Evolutionary conservation across 768 basidiomycete species (phyloP), one percentile per base, ranked within the genome.

Genomic region (Podaxis rugospora): DNA sequence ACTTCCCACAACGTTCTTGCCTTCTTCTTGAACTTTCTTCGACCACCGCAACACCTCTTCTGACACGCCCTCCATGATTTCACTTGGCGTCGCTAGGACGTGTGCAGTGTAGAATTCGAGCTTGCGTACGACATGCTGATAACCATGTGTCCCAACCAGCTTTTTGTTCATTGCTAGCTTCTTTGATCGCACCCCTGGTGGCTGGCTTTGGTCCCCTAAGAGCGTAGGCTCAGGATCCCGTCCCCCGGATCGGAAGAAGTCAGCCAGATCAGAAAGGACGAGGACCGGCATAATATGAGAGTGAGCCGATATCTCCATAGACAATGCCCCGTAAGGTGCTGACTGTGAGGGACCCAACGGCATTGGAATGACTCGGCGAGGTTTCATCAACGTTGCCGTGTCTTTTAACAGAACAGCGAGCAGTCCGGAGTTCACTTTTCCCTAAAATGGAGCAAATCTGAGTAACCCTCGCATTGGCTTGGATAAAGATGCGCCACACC

Each of bases 31-130:
- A 21, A 76, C 62, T 4, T 50, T 62, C 53, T 67, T 64, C 67
- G 68, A 65, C 54, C 42, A 67, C 37, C 71, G 70, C 27, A 59
- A 14, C 3, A 75, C 59, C 61, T 88, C 83, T 35, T 79, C 74
- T 7, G 79, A 71, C 37, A 86, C 68, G 7, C 68, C 66, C 51
- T 68, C 69, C 49, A 88, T 67, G 47, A 78, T 66, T 3, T 65
- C 63, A 44, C 75, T 65, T 0, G 87, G 81, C n/a, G 76, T 80
- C 0, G 81, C 76, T 21, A 83, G 61, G 5, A 86, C 68, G 65
- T 87, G 82, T 5, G 86, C 88, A 4, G 83, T 83, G 64, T 92
- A 93, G 72, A 88, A 93, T 13, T 77, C 70, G 25, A 92, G 65
- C 72, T 91, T 93, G 65, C 83, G 83, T 7, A 76, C 69, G 52